phyloP scores from a whole-genome alignment of 1,284 basidiomycete species.

The Leccinum solheimii region DNA sequence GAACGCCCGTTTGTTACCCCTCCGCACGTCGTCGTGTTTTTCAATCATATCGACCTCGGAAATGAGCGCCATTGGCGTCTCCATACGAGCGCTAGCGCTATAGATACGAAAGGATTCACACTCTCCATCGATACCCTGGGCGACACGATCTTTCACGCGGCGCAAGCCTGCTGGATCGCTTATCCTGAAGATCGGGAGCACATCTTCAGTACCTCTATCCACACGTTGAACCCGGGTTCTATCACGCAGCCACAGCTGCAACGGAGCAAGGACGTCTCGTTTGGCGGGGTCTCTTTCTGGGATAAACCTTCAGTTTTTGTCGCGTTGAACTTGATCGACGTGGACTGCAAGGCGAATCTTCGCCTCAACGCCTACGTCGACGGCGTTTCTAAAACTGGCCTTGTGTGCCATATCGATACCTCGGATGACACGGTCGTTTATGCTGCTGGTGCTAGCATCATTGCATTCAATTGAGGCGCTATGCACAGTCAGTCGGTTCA shows the following conservation, averaged over 20 bases:
- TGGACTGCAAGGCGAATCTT: constrained; percentile 12
- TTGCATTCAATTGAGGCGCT: constrained; percentile 18
- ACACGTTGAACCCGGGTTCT: constrained; percentile 9
- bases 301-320: constrained; percentile 21
- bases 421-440: constrained; percentile 20
- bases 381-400: constrained; percentile 10
- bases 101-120: constrained; percentile 20
- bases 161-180: constrained; percentile 21
- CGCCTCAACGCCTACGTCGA: constrained; percentile 22
- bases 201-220: constrained; percentile 19
- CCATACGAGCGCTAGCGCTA: constrained; percentile 5
- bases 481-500: neutral
- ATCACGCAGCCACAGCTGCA: constrained; percentile 5
- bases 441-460: constrained; percentile 16
- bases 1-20: constrained; percentile 26
- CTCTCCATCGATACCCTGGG: constrained; percentile 19
- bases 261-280: constrained; percentile 9
- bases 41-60: constrained; percentile 22
- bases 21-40: constrained; percentile 24
- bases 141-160: constrained; percentile 12
- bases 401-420: constrained; percentile 22
- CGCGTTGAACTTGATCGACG: constrained; percentile 19
- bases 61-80: constrained; percentile 14
- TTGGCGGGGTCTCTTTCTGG: constrained; percentile 15
- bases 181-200: constrained; percentile 28